Evolutionary conservation across 768 basidiomycete species (phyloP), one percentile per base, ranked within the genome.

Genomic region (Lactarius hatsudake): DNA sequence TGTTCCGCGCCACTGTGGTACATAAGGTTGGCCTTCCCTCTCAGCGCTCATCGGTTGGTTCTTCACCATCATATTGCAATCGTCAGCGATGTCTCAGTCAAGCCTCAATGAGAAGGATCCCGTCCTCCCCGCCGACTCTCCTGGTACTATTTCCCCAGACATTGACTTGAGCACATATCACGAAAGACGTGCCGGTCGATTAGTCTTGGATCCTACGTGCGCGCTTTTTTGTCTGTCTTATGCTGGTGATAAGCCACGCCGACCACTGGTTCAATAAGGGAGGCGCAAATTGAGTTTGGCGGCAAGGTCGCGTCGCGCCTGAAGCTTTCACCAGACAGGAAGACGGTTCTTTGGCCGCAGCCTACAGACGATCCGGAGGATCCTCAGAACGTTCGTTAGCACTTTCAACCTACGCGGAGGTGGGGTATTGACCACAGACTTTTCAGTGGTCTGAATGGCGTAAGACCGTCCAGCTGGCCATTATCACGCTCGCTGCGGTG

Each of bases 341-440:
- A 78, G 20, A 85, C 81, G 57, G 82, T 89, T 12, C 80, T 90
- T 0, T 89, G 87, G 86, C 88, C 88, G 23, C 88, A 89, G 71
- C 87, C 88, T 1, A 81, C 83, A 1, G 84, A 88, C 70, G 81
- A 84, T 55, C 81, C 82, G 0, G 77, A 82, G 23, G 87, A 89
- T 71, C 88, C 87, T 20, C 87, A 88, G 75, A 88, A 87, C 70
- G 84, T 82, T 53, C 61, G 79, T 73, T 28, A 32, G 13, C 26
- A 20, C 30, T 58, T 30, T 17, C 6, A 34, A 32, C 13, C 36
- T 20, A 8, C 36, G 4, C 38, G 26, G 26, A 18, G 34, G 26
- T 28, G 23, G 18, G 15, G 28, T 28, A 42, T 42, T 34, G 48
- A 34, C 5, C 12, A 69, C 20, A 72, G 73, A 58, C 73, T 74